phyloP scores from a whole-genome alignment of 2,329 filamentous ascomycete genomes.

The Aschersonia sp. region DNA sequence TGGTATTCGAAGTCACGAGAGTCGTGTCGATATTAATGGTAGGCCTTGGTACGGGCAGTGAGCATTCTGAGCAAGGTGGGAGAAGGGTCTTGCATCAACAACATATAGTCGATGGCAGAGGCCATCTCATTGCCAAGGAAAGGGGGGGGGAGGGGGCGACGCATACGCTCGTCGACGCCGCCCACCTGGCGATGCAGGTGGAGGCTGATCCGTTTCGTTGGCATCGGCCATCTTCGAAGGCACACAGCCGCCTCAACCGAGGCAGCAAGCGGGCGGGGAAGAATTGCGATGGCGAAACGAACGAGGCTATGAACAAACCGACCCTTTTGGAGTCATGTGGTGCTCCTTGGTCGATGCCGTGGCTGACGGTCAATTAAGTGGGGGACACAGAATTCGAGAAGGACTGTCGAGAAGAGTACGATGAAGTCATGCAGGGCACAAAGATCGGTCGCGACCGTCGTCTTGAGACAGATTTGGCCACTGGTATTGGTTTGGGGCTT shows the following conservation, averaged over 20 bases:
- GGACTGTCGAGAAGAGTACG: neutral
- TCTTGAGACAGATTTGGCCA: too few relatives aligned
- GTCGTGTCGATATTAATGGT: slow-evolving; percentile 42
- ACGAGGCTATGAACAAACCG: slow-evolving; percentile 4
- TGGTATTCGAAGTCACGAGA: slow-evolving; percentile 14
- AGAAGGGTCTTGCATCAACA: neutral
- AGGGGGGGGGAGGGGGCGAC: neutral
- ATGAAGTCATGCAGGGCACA: neutral
- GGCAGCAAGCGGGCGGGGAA: slow-evolving; percentile 2
- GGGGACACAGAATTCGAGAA: neutral
- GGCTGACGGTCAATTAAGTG: neutral
- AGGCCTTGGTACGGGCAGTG: slow-evolving; percentile 20
- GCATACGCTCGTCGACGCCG: slow-evolving; percentile 25
- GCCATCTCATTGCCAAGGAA: neutral
- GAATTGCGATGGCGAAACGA: neutral
- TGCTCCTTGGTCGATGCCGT: neutral
- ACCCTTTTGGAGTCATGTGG: slow-evolving; percentile 1
- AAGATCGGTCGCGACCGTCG: neutral
- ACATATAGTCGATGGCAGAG: neutral
- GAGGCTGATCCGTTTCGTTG: slow-evolving; percentile 7
- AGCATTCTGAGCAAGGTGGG: neutral
- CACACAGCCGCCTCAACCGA: slow-evolving; percentile 8
- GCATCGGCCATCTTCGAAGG: slow-evolving; percentile 9
- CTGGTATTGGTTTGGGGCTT: too few relatives aligned
- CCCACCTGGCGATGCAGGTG: slow-evolving; percentile 4